Percentiles rank a stretch among this genome's conserved stretches.
Evolutionary conservation across 352 stramenopile genomes (phyloP).

Genomic region (Vaucheria bursata): DNA sequence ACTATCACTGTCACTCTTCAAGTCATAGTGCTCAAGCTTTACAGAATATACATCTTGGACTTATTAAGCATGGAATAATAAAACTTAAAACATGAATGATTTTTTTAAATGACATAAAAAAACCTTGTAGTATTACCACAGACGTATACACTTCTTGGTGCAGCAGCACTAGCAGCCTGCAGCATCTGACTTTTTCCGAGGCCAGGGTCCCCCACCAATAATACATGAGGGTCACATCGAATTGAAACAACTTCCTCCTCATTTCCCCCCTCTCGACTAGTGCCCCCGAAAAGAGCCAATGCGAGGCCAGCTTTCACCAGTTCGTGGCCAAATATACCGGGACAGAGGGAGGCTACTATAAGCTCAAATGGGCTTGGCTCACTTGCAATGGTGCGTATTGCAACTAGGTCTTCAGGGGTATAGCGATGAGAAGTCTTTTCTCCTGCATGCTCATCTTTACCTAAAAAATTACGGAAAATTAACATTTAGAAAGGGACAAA

Average conservation of each 20-base stretch:
- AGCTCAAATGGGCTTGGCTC: constrained; percentile 78
- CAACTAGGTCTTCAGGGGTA: constrained; percentile 75
- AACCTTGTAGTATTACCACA: constrained; percentile 82
- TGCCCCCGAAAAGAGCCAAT: constrained; percentile 86
- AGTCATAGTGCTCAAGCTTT: no score
- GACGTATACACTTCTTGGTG: constrained; percentile 87
- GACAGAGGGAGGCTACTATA: constrained; percentile 85
- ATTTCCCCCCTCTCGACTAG: constrained; percentile 48
- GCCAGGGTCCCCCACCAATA: constrained; percentile 88
- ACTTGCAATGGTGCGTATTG: constrained; percentile 58
- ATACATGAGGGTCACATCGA: constrained; percentile 82
- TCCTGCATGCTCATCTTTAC: constrained; percentile 1
- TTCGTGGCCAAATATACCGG: constrained; percentile 92
- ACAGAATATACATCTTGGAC: no score
- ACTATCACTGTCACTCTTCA: no score
- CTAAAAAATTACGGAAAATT: not conserved
- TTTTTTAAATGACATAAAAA: no score
- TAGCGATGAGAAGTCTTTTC: constrained; percentile 61
- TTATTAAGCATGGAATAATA: no score
- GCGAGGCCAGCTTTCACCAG: constrained; percentile 91
- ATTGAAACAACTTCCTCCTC: constrained; percentile 51
- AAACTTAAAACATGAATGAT: no score
- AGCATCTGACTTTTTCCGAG: constrained; percentile 94
- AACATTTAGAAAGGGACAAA: not conserved
- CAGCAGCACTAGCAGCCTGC: constrained; percentile 72